These are phyloP conservation scores for Entomortierella parvispora DNA, from an alignment of 192 early-diverging fungal genomes.

Conservation along the genomic window DNA sequence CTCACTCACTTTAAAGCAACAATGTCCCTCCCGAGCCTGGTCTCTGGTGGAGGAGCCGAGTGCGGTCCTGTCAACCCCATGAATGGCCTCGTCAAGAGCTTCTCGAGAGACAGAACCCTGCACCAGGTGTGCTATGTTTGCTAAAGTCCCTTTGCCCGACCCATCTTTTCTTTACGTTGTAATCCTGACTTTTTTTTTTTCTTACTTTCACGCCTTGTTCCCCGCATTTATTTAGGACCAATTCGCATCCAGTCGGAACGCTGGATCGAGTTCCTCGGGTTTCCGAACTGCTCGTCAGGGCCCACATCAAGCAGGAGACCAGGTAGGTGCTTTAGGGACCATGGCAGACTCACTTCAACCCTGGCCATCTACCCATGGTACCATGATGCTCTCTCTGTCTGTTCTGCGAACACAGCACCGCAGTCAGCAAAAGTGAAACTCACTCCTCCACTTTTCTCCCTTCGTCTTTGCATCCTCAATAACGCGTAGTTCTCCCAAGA, in stretches of 20 bases:
- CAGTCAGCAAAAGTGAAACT: not conserved
- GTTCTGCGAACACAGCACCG: constrained; percentile 3
- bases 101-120: constrained; percentile 78
- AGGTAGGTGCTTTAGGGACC: constrained; percentile 17
- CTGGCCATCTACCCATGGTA: no score
- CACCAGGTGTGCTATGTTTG: constrained; percentile 72
- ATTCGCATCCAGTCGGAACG: constrained; percentile 25
- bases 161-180: not conserved
- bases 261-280: constrained; percentile 37
- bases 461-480: not conserved
- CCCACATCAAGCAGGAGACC: constrained; percentile 43
- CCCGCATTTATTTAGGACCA: constrained; percentile 41
- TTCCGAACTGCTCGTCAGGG: constrained; percentile 44
- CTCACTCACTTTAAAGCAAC: no score
- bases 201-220: constrained; percentile 22
- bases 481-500: constrained; percentile 64
- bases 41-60: constrained; percentile 68
- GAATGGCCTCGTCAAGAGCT: constrained; percentile 81
- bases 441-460: not conserved
- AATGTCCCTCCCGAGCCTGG: constrained; percentile 68
- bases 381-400: no score
- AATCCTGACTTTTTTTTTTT: not conserved
- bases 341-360: not conserved
- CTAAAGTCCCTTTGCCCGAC: not conserved
- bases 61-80: constrained; percentile 85